phyloP scores from a whole-genome alignment of 169 alveolate species.

The Eimeria falciformis region DNA sequence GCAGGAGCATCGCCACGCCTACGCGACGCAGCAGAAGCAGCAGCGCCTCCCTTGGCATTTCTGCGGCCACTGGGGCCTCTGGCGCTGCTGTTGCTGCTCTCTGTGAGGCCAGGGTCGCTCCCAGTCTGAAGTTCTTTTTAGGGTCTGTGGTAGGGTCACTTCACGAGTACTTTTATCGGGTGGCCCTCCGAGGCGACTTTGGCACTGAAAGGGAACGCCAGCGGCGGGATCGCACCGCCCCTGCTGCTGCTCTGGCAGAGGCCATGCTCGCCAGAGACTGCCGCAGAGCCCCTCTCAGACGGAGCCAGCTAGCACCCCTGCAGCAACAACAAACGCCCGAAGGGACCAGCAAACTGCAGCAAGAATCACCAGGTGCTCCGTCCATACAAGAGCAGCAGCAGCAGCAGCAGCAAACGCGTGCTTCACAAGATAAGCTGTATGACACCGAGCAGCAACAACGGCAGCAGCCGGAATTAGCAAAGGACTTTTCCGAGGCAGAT shows the following conservation, averaged over 20 bases:
- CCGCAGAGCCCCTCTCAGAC: neutral
- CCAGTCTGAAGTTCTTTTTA: slow-evolving; percentile 34
- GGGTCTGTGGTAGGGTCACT: slow-evolving; percentile 36
- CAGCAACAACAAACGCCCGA: neutral
- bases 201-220: too few relatives aligned
- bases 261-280: slow-evolving; percentile 16
- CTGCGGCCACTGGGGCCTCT: neutral
- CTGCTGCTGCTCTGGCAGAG: slow-evolving; percentile 8
- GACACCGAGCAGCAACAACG: neutral
- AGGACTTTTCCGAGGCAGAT: neutral
- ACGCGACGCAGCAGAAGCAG: neutral
- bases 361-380: neutral
- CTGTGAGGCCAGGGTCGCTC: slow-evolving; percentile 27
- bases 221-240: neutral
- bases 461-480: neutral
- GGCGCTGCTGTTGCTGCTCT: slow-evolving; percentile 33
- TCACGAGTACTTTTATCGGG: slow-evolving; percentile 5
- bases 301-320: neutral
- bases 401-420: neutral
- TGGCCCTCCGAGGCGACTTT: neutral
- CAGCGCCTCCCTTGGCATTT: neutral
- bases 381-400: neutral
- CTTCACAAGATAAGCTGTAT: neutral
- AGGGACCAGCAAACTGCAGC: too few relatives aligned
- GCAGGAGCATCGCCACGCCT: neutral